Percentiles rank a stretch among this genome's conserved stretches.
phyloP scores from a whole-genome alignment of 2,329 filamentous ascomycete genomes.

The Alternaria burnsii region DNA sequence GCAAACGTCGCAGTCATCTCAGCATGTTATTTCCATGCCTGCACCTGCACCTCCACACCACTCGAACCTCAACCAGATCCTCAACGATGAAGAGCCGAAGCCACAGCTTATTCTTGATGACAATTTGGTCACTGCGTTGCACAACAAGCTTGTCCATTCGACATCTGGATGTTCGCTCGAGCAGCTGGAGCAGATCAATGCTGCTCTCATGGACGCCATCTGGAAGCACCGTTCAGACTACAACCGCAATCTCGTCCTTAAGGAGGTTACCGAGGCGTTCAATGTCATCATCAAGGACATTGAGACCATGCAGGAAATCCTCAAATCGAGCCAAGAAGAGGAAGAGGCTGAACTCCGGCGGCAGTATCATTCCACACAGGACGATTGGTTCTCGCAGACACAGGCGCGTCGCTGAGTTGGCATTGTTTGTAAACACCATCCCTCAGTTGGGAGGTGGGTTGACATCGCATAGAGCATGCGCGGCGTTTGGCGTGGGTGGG shows the following conservation, averaged over 20 bases:
- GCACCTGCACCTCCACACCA: slow-evolving; percentile 49
- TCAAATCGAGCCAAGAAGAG: slow-evolving; percentile 52
- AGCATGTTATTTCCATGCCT: slow-evolving; percentile 41
- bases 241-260: slow-evolving; percentile 79
- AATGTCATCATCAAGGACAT: slow-evolving; percentile 78
- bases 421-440: neutral
- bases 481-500: slow-evolving; percentile 7
- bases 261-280: slow-evolving; percentile 72
- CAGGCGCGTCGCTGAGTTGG: slow-evolving; percentile 8
- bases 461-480: neutral
- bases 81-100: slow-evolving; percentile 51
- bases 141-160: slow-evolving; percentile 68
- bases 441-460: neutral
- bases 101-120: slow-evolving; percentile 58
- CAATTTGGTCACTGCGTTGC: slow-evolving; percentile 64
- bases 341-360: slow-evolving; percentile 19
- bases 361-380: slow-evolving; percentile 13
- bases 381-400: slow-evolving; percentile 17
- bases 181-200: slow-evolving; percentile 92
- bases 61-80: slow-evolving; percentile 51
- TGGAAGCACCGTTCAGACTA: slow-evolving; percentile 83
- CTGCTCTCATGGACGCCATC: slow-evolving; percentile 86
- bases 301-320: slow-evolving; percentile 59
- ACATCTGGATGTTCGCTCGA: slow-evolving; percentile 87
- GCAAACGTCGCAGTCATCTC: slow-evolving; percentile 50